phyloP scores from a whole-genome alignment of 1,284 basidiomycete genomes.

The Marasmius tenuissimus region DNA sequence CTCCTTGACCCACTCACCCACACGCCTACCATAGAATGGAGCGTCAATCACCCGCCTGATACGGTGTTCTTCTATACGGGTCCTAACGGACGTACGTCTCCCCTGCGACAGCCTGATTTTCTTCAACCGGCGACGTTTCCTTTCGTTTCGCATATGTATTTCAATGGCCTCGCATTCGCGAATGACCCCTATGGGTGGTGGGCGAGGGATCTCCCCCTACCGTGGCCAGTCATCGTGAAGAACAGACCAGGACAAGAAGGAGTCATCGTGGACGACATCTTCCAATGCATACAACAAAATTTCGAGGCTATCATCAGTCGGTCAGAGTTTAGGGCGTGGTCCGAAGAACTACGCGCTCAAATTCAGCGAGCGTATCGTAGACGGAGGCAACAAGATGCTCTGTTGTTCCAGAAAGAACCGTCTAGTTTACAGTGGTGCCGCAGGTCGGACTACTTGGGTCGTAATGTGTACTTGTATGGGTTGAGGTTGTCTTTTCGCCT shows the following conservation, averaged over 20 bases:
- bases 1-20: constrained; percentile 26
- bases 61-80: constrained; percentile 29
- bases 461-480: background rate
- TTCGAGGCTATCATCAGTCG: constrained; percentile 42
- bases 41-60: constrained; percentile 33
- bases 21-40: constrained; percentile 43
- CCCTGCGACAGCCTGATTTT: constrained; percentile 37
- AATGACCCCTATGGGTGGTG: constrained; percentile 49
- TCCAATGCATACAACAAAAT: constrained; percentile 43
- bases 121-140: constrained; percentile 61
- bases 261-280: constrained; percentile 51
- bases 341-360: constrained; percentile 27
- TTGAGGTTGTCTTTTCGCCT: background rate
- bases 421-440: background rate
- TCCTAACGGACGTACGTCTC: constrained; percentile 22
- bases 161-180: constrained; percentile 28
- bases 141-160: constrained; percentile 51
- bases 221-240: constrained; percentile 52
- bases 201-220: constrained; percentile 31
- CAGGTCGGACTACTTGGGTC: background rate
- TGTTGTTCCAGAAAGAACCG: background rate
- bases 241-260: constrained; percentile 43
- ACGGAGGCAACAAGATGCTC: constrained; percentile 16
- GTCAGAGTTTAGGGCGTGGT: constrained; percentile 43
- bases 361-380: constrained; percentile 33